Conservation (phyloP, 169 alveolate genomes). For the Miamiensis avidus region DNA sequence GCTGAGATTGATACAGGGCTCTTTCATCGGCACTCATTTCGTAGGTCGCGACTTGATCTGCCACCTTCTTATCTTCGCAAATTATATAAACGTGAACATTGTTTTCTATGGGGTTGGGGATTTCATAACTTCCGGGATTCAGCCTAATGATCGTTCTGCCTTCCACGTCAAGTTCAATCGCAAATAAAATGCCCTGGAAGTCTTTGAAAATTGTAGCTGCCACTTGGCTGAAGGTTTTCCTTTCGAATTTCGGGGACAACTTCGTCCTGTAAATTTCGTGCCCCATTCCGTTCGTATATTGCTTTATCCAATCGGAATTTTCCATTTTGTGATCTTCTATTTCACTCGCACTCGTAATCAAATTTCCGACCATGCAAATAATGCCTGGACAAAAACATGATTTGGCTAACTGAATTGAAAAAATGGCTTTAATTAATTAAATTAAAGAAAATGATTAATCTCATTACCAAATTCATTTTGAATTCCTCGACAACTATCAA, state of each 20-base stretch:
- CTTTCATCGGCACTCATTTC: slow-evolving; percentile 73
- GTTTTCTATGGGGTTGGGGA: slow-evolving; percentile 67
- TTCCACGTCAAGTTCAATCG: slow-evolving; percentile 75
- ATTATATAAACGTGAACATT: slow-evolving; percentile 78
- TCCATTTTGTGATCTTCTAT: slow-evolving; percentile 48
- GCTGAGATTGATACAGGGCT: slow-evolving; percentile 12
- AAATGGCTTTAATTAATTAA: too few species aligned
- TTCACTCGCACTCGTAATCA: slow-evolving; percentile 77
- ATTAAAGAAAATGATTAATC: not conserved
- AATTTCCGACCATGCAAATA: slow-evolving; percentile 74
- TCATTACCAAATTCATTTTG: slow-evolving; percentile 76
- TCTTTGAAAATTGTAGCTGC: slow-evolving; percentile 77
- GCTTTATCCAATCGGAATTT: slow-evolving; percentile 76
- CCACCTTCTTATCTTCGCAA: slow-evolving; percentile 82
- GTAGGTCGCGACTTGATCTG: slow-evolving; percentile 76
- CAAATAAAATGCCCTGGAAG: slow-evolving; percentile 82
- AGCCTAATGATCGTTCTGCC: slow-evolving; percentile 76
- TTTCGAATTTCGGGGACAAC: slow-evolving; percentile 67
- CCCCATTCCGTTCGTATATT: slow-evolving; percentile 82
- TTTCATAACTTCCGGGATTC: slow-evolving; percentile 78
- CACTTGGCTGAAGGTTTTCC: slow-evolving; percentile 76
- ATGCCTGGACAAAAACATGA: slow-evolving; percentile 88
- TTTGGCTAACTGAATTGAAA: slow-evolving; percentile 55
- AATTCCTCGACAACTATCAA: slow-evolving; percentile 86
- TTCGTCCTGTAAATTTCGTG: slow-evolving; percentile 83